phyloP scores from a whole-genome alignment of 176 grass and related monocot genomes.

The Paspalum vaginatum region DNA sequence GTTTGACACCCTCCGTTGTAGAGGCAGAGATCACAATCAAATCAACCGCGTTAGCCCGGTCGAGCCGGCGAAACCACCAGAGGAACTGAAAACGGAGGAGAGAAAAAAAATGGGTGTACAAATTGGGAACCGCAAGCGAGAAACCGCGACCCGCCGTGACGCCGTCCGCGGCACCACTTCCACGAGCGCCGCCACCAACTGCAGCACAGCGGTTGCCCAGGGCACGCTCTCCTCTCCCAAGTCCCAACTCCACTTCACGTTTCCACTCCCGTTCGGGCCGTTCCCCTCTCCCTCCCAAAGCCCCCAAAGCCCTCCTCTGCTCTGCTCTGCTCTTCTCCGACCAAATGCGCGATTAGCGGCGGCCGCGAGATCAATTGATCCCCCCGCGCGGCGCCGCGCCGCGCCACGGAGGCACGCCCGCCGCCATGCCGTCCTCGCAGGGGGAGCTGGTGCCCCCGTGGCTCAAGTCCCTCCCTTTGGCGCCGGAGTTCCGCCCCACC shows the following conservation, averaged over 20 bases:
- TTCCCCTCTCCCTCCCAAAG: not conserved
- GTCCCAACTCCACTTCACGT: not conserved
- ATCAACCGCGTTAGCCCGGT: no score
- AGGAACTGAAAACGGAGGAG: no score
- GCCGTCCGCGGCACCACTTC: not conserved
- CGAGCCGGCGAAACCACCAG: no score
- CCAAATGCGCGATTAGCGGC: constrained; percentile 41
- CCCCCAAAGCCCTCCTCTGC: constrained; percentile 9
- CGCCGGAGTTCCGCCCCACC: constrained; percentile 89
- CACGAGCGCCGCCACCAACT: not conserved
- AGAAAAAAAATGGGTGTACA: no score
- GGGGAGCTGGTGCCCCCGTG: constrained; percentile 58
- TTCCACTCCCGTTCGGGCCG: no score
- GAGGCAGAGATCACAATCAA: no score
- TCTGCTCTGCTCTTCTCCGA: constrained; percentile 9
- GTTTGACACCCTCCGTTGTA: no score
- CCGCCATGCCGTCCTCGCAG: constrained; percentile 39
- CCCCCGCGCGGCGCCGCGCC: no score
- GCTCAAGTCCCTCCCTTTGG: constrained; percentile 77
- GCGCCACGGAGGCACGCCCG: not conserved
- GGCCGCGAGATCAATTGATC: constrained; percentile 10
- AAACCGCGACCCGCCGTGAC: no score
- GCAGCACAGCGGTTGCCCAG: constrained; percentile 29
- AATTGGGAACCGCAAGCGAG: no score
- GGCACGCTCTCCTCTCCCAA: not conserved